Evolutionary conservation across 2,329 filamentous ascomycete species (phyloP), one percentile per base, ranked within the genome.

Genomic region (Paramyrothecium sp.): DNA sequence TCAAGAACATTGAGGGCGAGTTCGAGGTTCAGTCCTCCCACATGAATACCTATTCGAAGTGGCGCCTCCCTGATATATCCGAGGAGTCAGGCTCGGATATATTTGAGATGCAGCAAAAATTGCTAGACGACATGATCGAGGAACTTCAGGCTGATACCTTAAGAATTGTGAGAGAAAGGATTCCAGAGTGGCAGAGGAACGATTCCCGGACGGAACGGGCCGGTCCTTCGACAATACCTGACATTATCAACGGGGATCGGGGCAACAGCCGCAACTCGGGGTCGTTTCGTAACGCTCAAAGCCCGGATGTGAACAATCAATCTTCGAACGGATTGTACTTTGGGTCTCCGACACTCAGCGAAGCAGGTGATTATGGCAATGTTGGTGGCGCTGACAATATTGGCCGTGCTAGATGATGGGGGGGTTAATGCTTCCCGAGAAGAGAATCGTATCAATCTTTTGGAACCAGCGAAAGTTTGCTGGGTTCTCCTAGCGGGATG

Each of bases 11-110:
- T 3, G n/a, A 16, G 1, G 55, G 55, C 0, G 63, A 67, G n/a
- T 56, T 60, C 16, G 38, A 58, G 7, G 61, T 70, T 3, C 62
- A 70, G 3, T 52, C 59, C 8, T 54, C 65, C 2, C 71, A 73
- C 55, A 38, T 60, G 5, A 74, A 73, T 19, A 51, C 73, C 2
- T 73, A 73, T 54, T 22, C 53, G 30, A 66, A 65, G 33, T 74
- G 71, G 71, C 59, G 68, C 1, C 54, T 64, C 1, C 70, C 71
- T 0, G 67, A 71, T 38, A 56, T 69, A 2, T 63, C 55, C 34
- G 44, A 33, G 2, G 47, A 55, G 16, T 56, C 59, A 17, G 59
- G 46, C 13, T 5, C 13, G 13, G 38, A 44, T 72, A 5, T 12
- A 7, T 44, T 19, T 7, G 38, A 44, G 38, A 19, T 19, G 4